Percentiles rank a stretch among this genome's conserved stretches.
These are phyloP conservation scores for Spiraea crenata DNA, from an alignment of 331 rosid genomes.

Conservation along the genomic window DNA sequence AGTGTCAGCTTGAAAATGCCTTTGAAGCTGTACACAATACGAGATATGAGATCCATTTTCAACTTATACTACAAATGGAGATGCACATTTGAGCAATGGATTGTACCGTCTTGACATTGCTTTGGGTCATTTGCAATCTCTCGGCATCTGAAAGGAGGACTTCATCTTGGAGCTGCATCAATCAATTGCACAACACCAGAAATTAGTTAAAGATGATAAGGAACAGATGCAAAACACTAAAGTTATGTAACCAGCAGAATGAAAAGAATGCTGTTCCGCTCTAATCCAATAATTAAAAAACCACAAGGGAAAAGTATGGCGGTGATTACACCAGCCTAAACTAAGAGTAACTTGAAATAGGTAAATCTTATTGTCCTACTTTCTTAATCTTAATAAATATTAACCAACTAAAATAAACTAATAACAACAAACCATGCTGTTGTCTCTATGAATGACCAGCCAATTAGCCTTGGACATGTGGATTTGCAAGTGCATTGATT, in stretches of 20 bases:
- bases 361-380: not conserved
- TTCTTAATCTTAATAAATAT: not conserved
- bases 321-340: no score
- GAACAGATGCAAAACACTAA: not conserved
- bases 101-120: conserved; percentile 89
- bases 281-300: not conserved
- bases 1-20: conserved; percentile 94
- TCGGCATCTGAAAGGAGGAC: conserved; percentile 91
- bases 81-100: not conserved
- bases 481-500: not conserved
- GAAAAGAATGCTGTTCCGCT: not conserved
- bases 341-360: no score
- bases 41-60: not conserved
- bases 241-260: not conserved
- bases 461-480: not conserved
- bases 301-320: not conserved
- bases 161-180: conserved; percentile 91
- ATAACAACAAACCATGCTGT: no score
- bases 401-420: not conserved
- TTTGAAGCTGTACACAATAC: conserved; percentile 68
- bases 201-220: not conserved
- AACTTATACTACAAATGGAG: not conserved
- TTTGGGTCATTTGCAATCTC: conserved; percentile 84
- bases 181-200: conserved; percentile 14
- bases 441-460: not conserved